These are phyloP conservation scores for Alectoria sarmentosa DNA, from an alignment of 495 filamentous ascomycete species.

Conservation along the genomic window DNA sequence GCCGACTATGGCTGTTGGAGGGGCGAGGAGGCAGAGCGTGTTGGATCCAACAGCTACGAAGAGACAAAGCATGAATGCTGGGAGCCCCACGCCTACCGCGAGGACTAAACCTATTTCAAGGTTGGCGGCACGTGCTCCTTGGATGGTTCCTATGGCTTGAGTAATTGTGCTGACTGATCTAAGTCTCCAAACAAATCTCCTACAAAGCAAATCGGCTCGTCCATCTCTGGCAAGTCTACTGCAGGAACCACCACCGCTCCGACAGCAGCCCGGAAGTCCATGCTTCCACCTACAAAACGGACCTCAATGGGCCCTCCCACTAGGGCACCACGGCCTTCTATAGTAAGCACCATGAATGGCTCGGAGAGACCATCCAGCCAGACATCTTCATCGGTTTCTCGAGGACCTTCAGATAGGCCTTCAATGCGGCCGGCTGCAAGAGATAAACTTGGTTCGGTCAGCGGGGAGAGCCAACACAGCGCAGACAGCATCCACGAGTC, in stretches of 20 bases:
- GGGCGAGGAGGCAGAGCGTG: slow-evolving; percentile 35
- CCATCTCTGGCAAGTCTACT: slow-evolving; percentile 45
- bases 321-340: slow-evolving; percentile 36
- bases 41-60: slow-evolving; percentile 47
- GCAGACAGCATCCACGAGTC: slow-evolving; percentile 30
- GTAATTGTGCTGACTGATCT: slow-evolving; percentile 9
- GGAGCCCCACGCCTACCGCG: slow-evolving; percentile 56
- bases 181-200: slow-evolving; percentile 76
- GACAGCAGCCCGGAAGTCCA: slow-evolving; percentile 39
- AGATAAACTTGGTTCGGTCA: slow-evolving; percentile 19
- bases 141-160: slow-evolving; percentile 13
- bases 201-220: slow-evolving; percentile 62
- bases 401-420: slow-evolving; percentile 35
- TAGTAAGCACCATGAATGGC: slow-evolving; percentile 33
- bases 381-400: slow-evolving; percentile 25
- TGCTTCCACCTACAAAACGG: slow-evolving; percentile 48
- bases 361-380: slow-evolving; percentile 34
- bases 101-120: slow-evolving; percentile 46
- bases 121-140: slow-evolving; percentile 46
- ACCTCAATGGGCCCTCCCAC: slow-evolving; percentile 63
- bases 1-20: slow-evolving; percentile 30
- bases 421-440: slow-evolving; percentile 32
- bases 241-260: slow-evolving; percentile 54
- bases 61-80: slow-evolving; percentile 59
- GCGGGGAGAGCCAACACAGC: slow-evolving; percentile 29